Conservation (phyloP, 2,329 filamentous ascomycete genomes). For the Xylaria sp. region DNA sequence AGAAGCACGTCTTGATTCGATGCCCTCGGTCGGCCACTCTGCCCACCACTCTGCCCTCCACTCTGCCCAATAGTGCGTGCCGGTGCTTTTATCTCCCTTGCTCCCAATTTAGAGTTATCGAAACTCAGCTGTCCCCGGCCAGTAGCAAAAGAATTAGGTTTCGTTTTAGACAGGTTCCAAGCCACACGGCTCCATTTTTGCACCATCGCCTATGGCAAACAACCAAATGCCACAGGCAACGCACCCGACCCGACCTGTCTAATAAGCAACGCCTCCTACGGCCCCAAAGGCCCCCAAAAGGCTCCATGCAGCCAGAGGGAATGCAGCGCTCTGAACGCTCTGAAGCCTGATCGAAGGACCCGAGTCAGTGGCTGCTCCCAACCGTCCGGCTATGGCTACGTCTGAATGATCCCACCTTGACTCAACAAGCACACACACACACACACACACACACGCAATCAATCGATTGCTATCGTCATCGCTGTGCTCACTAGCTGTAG, state of each 20-base stretch:
- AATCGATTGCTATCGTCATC: conserved; percentile 12
- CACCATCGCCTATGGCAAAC: conserved; percentile 22
- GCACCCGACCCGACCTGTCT: background rate
- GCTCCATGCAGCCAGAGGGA: conserved; percentile 12
- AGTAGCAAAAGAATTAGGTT: conserved; percentile 6
- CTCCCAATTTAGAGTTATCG: conserved; percentile 6
- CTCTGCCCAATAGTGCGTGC: background rate
- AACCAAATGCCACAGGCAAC: conserved; percentile 19
- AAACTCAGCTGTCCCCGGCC: background rate
- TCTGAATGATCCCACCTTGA: conserved; percentile 26
- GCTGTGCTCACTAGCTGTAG: background rate
- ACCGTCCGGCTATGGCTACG: conserved; percentile 14
- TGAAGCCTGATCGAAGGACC: conserved; percentile 17
- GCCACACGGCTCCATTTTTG: conserved; percentile 19
- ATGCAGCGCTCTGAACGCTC: conserved; percentile 10
- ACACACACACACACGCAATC: conserved; percentile 8
- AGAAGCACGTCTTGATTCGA: background rate
- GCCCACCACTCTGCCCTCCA: background rate
- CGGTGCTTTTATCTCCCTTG: conserved; percentile 3
- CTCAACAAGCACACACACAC: background rate
- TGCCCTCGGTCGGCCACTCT: background rate
- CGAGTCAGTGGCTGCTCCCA: conserved; percentile 26
- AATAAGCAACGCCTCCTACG: background rate
- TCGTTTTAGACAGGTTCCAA: conserved; percentile 23
- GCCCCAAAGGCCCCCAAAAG: background rate